Conservation (phyloP, 495 filamentous ascomycete species). For the Staphylotrichum tortipilum region DNA sequence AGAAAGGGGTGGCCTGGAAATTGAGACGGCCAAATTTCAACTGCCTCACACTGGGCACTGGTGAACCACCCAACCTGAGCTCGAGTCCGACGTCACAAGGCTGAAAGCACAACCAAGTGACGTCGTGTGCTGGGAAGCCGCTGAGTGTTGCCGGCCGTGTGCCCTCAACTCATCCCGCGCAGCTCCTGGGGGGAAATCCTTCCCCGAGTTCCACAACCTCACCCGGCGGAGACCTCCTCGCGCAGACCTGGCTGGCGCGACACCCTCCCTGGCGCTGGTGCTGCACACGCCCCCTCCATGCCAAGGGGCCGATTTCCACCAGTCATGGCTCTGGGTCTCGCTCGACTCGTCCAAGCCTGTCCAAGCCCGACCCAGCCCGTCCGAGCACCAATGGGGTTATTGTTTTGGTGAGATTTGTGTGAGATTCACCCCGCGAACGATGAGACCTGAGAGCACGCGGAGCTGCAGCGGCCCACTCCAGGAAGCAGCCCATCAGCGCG, state of each 20-base stretch:
- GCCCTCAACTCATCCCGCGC: slow-evolving; percentile 22
- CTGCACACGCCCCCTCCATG: slow-evolving; percentile 15
- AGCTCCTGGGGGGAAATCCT: slow-evolving; percentile 14
- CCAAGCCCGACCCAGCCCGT: slow-evolving; percentile 1
- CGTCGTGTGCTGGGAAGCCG: too few relatives aligned
- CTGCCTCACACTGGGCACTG: too few relatives aligned
- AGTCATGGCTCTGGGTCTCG: slow-evolving; percentile 17
- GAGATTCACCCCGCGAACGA: slow-evolving; percentile 15
- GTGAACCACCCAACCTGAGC: too few relatives aligned
- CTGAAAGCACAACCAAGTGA: too few relatives aligned
- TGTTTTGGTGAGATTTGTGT: slow-evolving; percentile 16
- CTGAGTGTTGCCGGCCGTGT: background rate
- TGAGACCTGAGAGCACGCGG: background rate
- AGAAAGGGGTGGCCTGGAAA: too few relatives aligned
- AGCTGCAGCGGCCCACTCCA: background rate
- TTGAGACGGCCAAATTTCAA: too few relatives aligned
- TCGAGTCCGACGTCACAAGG: too few relatives aligned
- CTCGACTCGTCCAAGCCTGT: slow-evolving; percentile 3
- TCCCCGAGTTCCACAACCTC: slow-evolving; percentile 20
- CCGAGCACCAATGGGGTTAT: slow-evolving; percentile 20
- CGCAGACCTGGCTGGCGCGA: slow-evolving; percentile 14
- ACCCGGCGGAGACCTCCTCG: too few relatives aligned
- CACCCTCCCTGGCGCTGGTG: background rate
- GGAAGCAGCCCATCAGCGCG: too few relatives aligned
- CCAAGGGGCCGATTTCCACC: slow-evolving; percentile 10